phyloP scores from a whole-genome alignment of 2,329 filamentous ascomycete species.

The Penicillium sumatraense region DNA sequence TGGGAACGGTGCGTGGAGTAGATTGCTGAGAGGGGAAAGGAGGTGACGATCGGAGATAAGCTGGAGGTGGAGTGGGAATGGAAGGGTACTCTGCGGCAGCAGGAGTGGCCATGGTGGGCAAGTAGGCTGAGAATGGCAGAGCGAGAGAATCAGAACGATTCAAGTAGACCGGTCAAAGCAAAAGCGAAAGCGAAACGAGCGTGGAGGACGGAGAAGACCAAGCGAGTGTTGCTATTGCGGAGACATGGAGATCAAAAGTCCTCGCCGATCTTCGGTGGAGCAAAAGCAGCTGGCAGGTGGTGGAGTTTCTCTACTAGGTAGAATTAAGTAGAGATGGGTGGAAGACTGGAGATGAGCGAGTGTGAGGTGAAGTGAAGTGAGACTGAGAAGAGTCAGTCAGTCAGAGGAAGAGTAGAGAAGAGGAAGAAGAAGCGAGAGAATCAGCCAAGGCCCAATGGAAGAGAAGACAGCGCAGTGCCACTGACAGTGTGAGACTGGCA shows the following conservation, averaged over 20 bases:
- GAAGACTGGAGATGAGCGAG: background rate
- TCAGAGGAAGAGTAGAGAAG: background rate
- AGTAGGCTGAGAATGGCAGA: background rate
- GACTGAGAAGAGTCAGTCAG: background rate
- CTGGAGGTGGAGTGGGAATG: constrained; percentile 48
- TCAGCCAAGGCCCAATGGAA: too few species aligned
- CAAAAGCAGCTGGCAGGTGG: background rate
- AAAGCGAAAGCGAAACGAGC: background rate
- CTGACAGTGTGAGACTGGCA: too few species aligned
- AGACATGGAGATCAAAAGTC: constrained; percentile 1
- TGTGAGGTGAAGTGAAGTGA: background rate
- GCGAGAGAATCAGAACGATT: too few species aligned
- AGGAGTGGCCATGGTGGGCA: constrained; percentile 34
- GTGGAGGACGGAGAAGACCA: too few species aligned
- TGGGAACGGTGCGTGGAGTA: constrained; percentile 29
- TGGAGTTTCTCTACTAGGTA: too few species aligned
- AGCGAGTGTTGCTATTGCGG: constrained; percentile 4
- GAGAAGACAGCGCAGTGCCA: too few species aligned
- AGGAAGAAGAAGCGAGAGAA: background rate
- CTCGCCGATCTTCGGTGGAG: background rate
- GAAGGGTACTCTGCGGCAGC: constrained; percentile 30
- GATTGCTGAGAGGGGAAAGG: constrained; percentile 31
- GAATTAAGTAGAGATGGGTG: background rate
- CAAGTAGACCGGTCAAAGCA: too few species aligned
- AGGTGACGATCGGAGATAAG: constrained; percentile 47